Base-by-base conservation (phyloP, 2,329 filamentous ascomycete species). In the Botrytis squamosa region DNA sequence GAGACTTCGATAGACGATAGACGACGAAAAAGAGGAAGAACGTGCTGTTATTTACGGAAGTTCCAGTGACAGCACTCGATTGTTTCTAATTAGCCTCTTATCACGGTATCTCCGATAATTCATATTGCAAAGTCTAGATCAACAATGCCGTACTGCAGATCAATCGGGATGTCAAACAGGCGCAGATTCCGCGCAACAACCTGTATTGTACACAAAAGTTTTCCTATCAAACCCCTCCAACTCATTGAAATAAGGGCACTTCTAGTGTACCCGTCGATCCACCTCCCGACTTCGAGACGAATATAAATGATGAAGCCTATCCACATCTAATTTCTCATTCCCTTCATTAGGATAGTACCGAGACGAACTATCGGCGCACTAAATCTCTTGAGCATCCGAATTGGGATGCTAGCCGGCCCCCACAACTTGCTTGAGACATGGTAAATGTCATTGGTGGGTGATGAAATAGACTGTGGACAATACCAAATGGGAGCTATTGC, bases 71-170 rank as follows among this genome's bases (percentile, higher is more conserved):
- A 38, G 44, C 44, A 68, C 65, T 68, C 52, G 33, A 68, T 55
- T 25, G 22, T 55, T 52, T 68, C 16, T 16, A 5, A 40, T 40
- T 40, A n/a, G 36, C 5, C 36, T n/a, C 36, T 62, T 40, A 62
- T 62, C 59, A n/a, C 59, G 36, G 36, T 38, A 62, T 62, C 59
- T 62, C 59, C 33, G 52, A 67, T 52, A 67, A n/a, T 52, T 52
- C 40, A 49, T 49, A 36, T 66, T 29, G 29, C 46, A 38, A 60
- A 22, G 33, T 52, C 65, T 52, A n/a, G 33, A 67, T 22, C n/a
- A 49, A 36, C 18, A 49, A 57, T 18, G n/a, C n/a, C n/a, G 14
- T 33, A 18, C 52, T 57, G 52, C 52, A 52, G 44, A 67, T 67
- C 29, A 20, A 38, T 49, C 64, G 40, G 29, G 29, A 52, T 52